Percentiles rank a stretch among this genome's conserved stretches.
Evolutionary conservation across 345 rosid species (phyloP).

Genomic region (Eutrema japonicum): DNA sequence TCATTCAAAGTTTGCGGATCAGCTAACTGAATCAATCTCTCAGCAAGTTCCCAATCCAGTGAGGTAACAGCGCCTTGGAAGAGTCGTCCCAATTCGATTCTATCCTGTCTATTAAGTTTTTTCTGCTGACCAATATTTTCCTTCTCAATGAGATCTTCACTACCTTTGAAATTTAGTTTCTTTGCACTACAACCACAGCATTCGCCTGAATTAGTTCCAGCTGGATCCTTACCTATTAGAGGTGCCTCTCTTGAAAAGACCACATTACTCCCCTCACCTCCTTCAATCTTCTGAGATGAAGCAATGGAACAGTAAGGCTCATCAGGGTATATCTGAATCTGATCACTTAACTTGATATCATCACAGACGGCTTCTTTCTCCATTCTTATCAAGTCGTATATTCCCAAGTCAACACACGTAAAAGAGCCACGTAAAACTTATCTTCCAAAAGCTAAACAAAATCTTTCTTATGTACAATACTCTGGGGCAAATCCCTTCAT

Average conservation of each 20-base stretch:
- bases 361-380: constrained; percentile 24
- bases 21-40: constrained; percentile 68
- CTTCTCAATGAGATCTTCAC: constrained; percentile 51
- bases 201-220: constrained; percentile 45
- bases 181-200: constrained; percentile 57
- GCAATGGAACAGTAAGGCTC: constrained; percentile 40
- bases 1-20: constrained; percentile 89
- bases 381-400: constrained; percentile 7
- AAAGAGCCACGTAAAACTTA: background rate
- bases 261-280: constrained; percentile 62
- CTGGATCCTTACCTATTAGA: constrained; percentile 51
- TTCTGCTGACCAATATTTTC: constrained; percentile 55
- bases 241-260: constrained; percentile 72
- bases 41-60: constrained; percentile 90
- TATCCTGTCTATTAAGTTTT: constrained; percentile 71
- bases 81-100: constrained; percentile 75
- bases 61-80: constrained; percentile 84
- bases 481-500: background rate
- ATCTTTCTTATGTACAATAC: background rate
- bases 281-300: constrained; percentile 49
- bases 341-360: constrained; percentile 34
- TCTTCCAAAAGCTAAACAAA: background rate
- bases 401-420: background rate
- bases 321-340: constrained; percentile 27
- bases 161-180: constrained; percentile 53